Evolutionary conservation across 2,329 filamentous ascomycete genomes (phyloP).

Genomic region (Setomelanomma holmii): DNA sequence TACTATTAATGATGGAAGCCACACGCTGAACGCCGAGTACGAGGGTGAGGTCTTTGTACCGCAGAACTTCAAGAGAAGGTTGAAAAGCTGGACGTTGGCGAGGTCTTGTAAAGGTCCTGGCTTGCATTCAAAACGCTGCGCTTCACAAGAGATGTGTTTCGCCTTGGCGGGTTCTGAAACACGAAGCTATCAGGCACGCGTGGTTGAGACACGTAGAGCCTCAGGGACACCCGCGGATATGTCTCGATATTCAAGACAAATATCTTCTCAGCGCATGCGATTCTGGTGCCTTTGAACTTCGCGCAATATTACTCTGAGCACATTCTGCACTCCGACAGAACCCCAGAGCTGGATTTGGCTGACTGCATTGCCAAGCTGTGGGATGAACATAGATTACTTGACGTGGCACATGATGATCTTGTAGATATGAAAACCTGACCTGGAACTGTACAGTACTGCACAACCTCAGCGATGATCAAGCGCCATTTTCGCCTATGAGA

Average conservation of each 20-base stretch:
- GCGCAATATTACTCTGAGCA: too few species aligned
- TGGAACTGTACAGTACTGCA: too few species aligned
- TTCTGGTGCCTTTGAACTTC: too few species aligned
- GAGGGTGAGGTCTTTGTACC: background rate
- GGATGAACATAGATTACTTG: background rate
- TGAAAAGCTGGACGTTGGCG: background rate
- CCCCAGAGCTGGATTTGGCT: too few species aligned
- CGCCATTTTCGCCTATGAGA: too few species aligned
- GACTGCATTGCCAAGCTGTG: background rate
- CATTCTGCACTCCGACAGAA: too few species aligned
- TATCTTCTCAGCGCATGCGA: too few species aligned
- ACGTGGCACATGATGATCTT: background rate
- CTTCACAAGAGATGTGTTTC: slow-evolving; percentile 19
- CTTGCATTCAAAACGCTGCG: background rate
- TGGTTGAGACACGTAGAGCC: slow-evolving; percentile 29
- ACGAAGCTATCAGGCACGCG: slow-evolving; percentile 25
- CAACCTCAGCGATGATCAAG: too few species aligned
- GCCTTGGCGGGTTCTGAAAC: slow-evolving; percentile 30
- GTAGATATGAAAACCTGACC: background rate
- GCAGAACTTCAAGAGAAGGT: background rate
- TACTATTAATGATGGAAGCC: slow-evolving; percentile 16
- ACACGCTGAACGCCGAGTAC: slow-evolving; percentile 8
- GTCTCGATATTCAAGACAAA: background rate
- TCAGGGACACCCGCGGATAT: slow-evolving; percentile 10
- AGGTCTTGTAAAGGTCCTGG: background rate